Percentiles rank a stretch among this genome's conserved stretches.
Evolutionary conservation across 805 yeast genomes (phyloP).

Genomic region (Barnettozyma wickerhamii): DNA sequence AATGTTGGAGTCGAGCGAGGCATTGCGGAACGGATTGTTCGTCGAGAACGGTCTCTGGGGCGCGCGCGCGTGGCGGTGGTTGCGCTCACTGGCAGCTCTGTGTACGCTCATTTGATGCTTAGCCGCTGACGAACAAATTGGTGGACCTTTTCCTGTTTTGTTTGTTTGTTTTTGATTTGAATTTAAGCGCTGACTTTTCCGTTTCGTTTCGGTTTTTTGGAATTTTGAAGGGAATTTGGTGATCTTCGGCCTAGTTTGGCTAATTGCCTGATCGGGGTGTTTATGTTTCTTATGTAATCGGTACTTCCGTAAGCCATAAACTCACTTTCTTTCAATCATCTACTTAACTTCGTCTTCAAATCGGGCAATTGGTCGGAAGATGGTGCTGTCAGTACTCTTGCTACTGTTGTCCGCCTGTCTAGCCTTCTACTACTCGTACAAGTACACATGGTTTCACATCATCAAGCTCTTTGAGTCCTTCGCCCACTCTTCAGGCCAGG

Average conservation of each 20-base stretch:
- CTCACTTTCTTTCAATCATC: too few species aligned
- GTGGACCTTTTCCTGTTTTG: background rate
- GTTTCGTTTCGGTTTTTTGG: too few species aligned
- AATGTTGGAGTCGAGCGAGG: constrained; percentile 29
- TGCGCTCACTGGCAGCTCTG: constrained; percentile 13
- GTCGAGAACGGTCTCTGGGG: constrained; percentile 44
- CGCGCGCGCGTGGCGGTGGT: constrained; percentile 1
- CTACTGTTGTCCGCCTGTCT: constrained; percentile 6
- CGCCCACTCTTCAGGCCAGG: constrained; percentile 2
- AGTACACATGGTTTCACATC: constrained; percentile 18
- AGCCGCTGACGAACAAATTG: background rate
- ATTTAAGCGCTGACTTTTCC: too few species aligned
- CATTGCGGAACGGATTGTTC: constrained; percentile 70
- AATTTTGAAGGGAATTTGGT: too few species aligned
- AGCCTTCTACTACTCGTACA: constrained; percentile 16
- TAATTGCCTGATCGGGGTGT: too few species aligned
- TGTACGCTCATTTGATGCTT: constrained; percentile 14
- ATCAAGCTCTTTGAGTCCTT: constrained; percentile 20
- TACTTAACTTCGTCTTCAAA: too few species aligned
- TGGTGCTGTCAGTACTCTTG: constrained; percentile 1
- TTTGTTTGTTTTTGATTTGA: background rate
- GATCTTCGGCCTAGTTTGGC: too few species aligned
- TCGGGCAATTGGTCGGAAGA: too few species aligned
- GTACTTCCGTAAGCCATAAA: too few species aligned
- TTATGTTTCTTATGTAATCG: too few species aligned